phyloP scores from a whole-genome alignment of 164 flowering plant genomes.

The Brasenia schreberi region DNA sequence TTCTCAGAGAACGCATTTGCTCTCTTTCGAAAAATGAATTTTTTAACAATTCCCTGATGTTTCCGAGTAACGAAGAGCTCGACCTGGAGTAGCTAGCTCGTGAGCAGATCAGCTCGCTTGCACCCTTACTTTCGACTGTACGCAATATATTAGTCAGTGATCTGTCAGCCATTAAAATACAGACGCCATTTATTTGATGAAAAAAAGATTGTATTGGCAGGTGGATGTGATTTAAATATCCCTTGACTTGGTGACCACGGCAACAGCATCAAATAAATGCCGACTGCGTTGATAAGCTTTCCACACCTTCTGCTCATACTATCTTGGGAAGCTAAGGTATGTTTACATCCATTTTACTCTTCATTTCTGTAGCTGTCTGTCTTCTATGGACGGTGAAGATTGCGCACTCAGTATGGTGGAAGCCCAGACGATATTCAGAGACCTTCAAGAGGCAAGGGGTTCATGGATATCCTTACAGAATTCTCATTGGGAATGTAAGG shows the following conservation, averaged over 20 bases:
- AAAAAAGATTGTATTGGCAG: not conserved
- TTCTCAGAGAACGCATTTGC: no score
- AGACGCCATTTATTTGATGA: no score
- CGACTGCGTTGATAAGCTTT: not conserved
- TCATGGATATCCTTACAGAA: slow-evolving; percentile 28
- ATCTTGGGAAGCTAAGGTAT: not conserved
- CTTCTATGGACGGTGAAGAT: not conserved
- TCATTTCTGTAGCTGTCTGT: not conserved
- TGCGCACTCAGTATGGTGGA: slow-evolving; percentile 24
- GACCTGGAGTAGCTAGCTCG: no score
- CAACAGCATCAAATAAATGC: not conserved
- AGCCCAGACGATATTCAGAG: slow-evolving; percentile 28
- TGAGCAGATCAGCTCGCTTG: no score
- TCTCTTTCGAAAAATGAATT: no score
- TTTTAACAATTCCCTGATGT: no score
- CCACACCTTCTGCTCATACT: not conserved
- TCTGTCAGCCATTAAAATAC: no score
- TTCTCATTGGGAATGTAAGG: slow-evolving; percentile 26
- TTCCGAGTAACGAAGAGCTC: no score
- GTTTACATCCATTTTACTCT: not conserved
- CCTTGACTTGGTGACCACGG: not conserved
- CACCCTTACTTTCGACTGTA: no score
- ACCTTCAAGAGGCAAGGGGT: slow-evolving; percentile 29
- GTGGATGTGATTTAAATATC: not conserved
- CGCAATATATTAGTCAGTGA: no score